Evolutionary conservation across 306 rosid genomes (phyloP).

Genomic region (Fragaria ananassa): DNA sequence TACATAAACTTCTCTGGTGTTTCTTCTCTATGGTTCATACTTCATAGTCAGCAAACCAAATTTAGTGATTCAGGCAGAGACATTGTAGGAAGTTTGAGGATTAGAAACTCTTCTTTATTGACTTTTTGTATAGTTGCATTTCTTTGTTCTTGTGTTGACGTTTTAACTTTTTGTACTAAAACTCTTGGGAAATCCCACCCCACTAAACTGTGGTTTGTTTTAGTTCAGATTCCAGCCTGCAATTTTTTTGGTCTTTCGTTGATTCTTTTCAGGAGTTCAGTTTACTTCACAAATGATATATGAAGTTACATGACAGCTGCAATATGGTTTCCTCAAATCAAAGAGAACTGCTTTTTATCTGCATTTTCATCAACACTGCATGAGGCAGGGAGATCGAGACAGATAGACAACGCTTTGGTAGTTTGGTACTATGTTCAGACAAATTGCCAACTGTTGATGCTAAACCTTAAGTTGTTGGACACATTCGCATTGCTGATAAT

Average conservation of each 20-base stretch:
- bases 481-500: neutral
- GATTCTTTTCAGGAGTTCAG: neutral
- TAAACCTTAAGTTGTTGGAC: neutral
- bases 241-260: neutral
- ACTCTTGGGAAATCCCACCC: conserved; percentile 42
- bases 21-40: neutral
- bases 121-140: conserved; percentile 38
- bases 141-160: conserved; percentile 12
- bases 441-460: neutral
- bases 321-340: neutral
- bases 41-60: conserved; percentile 26
- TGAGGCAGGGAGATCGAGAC: neutral
- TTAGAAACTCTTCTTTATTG: conserved; percentile 24
- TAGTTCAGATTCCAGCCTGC: conserved; percentile 12
- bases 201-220: conserved; percentile 12
- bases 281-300: neutral
- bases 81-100: conserved; percentile 23
- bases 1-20: neutral
- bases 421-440: neutral
- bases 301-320: neutral
- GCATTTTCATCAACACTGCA: neutral
- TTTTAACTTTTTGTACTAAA: conserved; percentile 10
- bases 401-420: neutral
- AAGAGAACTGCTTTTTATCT: neutral
- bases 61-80: conserved; percentile 30